Evolutionary conservation across 345 rosid species (phyloP).

Genomic region (Ceriops decandra): DNA sequence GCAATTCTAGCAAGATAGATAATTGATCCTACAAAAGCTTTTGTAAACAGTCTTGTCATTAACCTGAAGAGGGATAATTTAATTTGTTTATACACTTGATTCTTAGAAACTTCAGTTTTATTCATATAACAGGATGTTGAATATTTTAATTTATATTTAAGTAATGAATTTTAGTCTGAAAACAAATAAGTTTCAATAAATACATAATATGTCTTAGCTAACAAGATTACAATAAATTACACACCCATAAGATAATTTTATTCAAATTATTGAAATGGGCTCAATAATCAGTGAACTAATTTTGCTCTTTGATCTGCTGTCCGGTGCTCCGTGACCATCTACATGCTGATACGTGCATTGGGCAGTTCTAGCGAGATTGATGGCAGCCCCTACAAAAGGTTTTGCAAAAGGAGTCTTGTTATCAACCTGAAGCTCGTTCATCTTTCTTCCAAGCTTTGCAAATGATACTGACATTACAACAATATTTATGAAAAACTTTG

Average conservation of each 20-base stretch:
- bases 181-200: too few species aligned
- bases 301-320: constrained; percentile 17
- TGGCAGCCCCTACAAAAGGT: constrained; percentile 20
- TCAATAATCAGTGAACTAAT: constrained; percentile 33
- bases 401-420: constrained; percentile 8
- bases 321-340: constrained; percentile 42
- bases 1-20: constrained; percentile 32
- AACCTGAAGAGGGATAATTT: background rate
- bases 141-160: too few species aligned
- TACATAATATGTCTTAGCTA: too few species aligned
- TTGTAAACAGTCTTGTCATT: constrained; percentile 6
- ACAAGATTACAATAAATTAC: too few species aligned
- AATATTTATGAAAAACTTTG: too few species aligned
- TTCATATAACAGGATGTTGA: too few species aligned
- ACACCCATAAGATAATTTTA: background rate
- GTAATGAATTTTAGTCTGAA: too few species aligned
- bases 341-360: constrained; percentile 35
- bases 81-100: constrained; percentile 10
- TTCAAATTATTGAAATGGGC: constrained; percentile 10
- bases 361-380: constrained; percentile 34
- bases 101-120: too few species aligned
- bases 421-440: constrained; percentile 18
- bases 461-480: too few species aligned
- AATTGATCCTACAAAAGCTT: constrained; percentile 24
- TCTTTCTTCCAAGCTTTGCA: constrained; percentile 31